phyloP scores from a whole-genome alignment of 1,284 basidiomycete genomes.

The Marasmius tenuissimus region DNA sequence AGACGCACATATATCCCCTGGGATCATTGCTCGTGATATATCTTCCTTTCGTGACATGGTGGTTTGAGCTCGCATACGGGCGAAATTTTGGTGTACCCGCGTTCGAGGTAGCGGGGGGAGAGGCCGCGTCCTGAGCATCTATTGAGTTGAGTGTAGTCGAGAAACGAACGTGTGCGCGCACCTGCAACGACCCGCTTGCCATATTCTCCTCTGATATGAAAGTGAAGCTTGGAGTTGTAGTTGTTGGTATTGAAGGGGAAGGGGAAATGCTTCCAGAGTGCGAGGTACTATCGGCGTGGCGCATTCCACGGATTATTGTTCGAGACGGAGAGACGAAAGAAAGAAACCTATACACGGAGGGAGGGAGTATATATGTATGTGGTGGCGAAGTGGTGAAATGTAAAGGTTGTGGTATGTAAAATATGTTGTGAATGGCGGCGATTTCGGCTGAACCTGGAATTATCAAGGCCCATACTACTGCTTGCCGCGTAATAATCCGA shows the following conservation, averaged over 20 bases:
- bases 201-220: slow-evolving; percentile 1
- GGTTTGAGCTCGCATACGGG: slow-evolving; percentile 73
- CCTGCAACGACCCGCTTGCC: slow-evolving; percentile 28
- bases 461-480: slow-evolving; percentile 1
- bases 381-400: not conserved
- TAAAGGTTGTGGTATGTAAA: not conserved
- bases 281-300: not conserved
- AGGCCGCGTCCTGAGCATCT: slow-evolving; percentile 42
- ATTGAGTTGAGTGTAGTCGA: slow-evolving; percentile 6
- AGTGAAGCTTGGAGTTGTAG: not conserved
- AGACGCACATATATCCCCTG: slow-evolving; percentile 77
- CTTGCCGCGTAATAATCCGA: slow-evolving; percentile 7
- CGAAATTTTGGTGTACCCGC: slow-evolving; percentile 58
- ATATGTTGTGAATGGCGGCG: slow-evolving; percentile 6
- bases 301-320: slow-evolving; percentile 1
- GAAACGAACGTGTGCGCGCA: slow-evolving; percentile 13
- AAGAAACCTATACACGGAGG: not conserved
- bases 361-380: not conserved
- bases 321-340: not conserved
- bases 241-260: not conserved
- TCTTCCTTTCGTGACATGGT: slow-evolving; percentile 80
- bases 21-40: slow-evolving; percentile 87
- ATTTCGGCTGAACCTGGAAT: slow-evolving; percentile 7
- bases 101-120: slow-evolving; percentile 40
- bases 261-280: not conserved